Percentiles rank a stretch among this genome's conserved stretches.
Evolutionary conservation across 1,139 yeast genomes (phyloP).

Genomic region (Martiniozyma asiatica): DNA sequence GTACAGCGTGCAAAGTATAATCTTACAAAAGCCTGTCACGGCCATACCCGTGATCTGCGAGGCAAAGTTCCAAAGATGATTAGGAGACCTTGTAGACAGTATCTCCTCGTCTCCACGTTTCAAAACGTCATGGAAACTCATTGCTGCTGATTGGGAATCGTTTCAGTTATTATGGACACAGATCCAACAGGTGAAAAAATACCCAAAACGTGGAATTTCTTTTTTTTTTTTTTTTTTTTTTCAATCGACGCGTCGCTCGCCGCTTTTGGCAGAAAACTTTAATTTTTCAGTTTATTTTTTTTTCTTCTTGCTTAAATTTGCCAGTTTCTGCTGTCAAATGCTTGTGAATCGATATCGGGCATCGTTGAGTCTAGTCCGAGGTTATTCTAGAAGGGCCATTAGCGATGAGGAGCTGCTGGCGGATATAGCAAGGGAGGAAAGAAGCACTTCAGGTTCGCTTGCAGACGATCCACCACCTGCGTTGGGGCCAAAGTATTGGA

Average conservation of each 20-base stretch:
- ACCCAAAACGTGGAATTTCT: no score
- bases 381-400: constrained; percentile 3
- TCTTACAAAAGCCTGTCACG: constrained; percentile 54
- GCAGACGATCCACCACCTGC: constrained; percentile 1
- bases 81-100: constrained; percentile 43
- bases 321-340: no score
- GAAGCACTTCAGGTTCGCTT: constrained; percentile 1
- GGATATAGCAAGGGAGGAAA: constrained; percentile 8
- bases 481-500: constrained; percentile 15
- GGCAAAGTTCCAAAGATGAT: constrained; percentile 51
- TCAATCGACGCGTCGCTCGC: background rate
- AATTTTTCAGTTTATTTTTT: background rate
- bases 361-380: background rate
- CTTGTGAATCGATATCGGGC: no score
- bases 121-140: constrained; percentile 68
- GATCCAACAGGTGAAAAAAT: no score
- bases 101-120: constrained; percentile 69
- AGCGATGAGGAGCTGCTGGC: constrained; percentile 10
- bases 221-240: background rate
- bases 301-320: no score
- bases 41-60: constrained; percentile 61
- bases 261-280: background rate
- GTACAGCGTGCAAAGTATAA: constrained; percentile 49
- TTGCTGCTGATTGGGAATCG: constrained; percentile 18
- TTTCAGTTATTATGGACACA: no score